Evolutionary conservation across 1,284 basidiomycete species (phyloP), one percentile per base, ranked within the genome.

Genomic region (Trichosporon faecale): DNA sequence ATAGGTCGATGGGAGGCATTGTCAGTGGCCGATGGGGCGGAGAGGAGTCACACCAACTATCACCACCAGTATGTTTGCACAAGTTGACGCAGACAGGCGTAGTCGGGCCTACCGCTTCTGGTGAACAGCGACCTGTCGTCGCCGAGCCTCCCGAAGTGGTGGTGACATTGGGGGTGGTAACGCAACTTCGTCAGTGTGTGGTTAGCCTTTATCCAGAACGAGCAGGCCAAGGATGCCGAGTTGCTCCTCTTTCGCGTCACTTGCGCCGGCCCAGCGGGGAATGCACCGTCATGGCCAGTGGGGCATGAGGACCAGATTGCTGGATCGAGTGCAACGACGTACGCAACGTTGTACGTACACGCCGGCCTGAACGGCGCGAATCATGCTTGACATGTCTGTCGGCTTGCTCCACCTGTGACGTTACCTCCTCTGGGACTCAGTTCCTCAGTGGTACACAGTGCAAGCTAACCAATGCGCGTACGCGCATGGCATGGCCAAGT

Each of bases 381-480:
- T 52, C 49, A 52, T 52, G 49, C 49, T 52, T 52, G 49, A 52
- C 49, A 52, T 25, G n/a, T n/a, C n/a, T n/a, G n/a, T n/a, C n/a
- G n/a, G 49, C 49, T 7, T 52, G 49, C 49, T 52, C 49, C 49
- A 52, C 49, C 11, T 52, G 49, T 52, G 49, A 6, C 49, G 49
- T 25, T 23, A 52, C 49, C 3, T 0, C 35, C 11, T 37, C 12
- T 11, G 11, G 7, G 35, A 37, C n/a, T n/a, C n/a, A n/a, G n/a
- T n/a, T n/a, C n/a, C n/a, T n/a, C n/a, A n/a, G n/a, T n/a, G n/a
- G n/a, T n/a, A n/a, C n/a, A n/a, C n/a, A n/a, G n/a, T n/a, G n/a
- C n/a, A n/a, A n/a, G n/a, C n/a, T n/a, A n/a, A n/a, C n/a, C n/a
- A n/a, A n/a, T n/a, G n/a, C n/a, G n/a, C n/a, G n/a, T n/a, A n/a